Evolutionary conservation across 1,284 basidiomycete genomes (phyloP).

Genomic region (Anthracocystis walkeri): DNA sequence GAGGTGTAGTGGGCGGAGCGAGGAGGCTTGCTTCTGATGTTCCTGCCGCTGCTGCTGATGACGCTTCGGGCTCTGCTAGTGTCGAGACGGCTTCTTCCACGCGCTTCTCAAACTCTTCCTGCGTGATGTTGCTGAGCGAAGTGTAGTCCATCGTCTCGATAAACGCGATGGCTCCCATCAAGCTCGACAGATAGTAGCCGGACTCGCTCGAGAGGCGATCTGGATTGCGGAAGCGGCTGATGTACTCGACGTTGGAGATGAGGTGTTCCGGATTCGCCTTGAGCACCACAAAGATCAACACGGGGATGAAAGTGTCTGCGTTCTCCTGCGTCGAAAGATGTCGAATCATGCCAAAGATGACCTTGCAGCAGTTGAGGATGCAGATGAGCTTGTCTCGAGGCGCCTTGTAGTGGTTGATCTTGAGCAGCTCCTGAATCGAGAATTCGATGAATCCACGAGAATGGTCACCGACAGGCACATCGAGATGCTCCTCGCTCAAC

Average conservation of each 20-base stretch:
- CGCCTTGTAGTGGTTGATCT: slow-evolving; percentile 98
- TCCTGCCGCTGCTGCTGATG: background rate
- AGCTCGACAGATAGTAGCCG: slow-evolving; percentile 94
- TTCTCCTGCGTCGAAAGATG: slow-evolving; percentile 74
- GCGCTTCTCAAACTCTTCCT: slow-evolving; percentile 85
- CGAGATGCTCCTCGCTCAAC: slow-evolving; percentile 89
- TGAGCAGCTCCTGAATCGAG: slow-evolving; percentile 86
- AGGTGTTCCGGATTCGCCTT: slow-evolving; percentile 92
- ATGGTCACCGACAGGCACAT: slow-evolving; percentile 71
- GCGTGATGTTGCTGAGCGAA: slow-evolving; percentile 88
- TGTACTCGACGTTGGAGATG: slow-evolving; percentile 90
- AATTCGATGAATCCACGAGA: slow-evolving; percentile 88
- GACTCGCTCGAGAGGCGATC: slow-evolving; percentile 91
- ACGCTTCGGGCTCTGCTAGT: slow-evolving; percentile 37
- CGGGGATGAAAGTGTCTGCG: slow-evolving; percentile 90
- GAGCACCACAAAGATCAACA: slow-evolving; percentile 93
- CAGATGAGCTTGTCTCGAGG: slow-evolving; percentile 98
- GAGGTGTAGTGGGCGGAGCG: slow-evolving; percentile 26
- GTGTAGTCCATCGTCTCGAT: slow-evolving; percentile 97
- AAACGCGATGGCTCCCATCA: slow-evolving; percentile 84
- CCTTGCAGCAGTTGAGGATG: slow-evolving; percentile 97
- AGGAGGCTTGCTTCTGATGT: slow-evolving; percentile 13
- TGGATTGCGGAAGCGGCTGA: slow-evolving; percentile 92
- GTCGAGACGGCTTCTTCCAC: slow-evolving; percentile 56
- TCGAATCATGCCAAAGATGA: slow-evolving; percentile 95